phyloP scores from a whole-genome alignment of 148 eudicot species.

The Spergularia bocconei region DNA sequence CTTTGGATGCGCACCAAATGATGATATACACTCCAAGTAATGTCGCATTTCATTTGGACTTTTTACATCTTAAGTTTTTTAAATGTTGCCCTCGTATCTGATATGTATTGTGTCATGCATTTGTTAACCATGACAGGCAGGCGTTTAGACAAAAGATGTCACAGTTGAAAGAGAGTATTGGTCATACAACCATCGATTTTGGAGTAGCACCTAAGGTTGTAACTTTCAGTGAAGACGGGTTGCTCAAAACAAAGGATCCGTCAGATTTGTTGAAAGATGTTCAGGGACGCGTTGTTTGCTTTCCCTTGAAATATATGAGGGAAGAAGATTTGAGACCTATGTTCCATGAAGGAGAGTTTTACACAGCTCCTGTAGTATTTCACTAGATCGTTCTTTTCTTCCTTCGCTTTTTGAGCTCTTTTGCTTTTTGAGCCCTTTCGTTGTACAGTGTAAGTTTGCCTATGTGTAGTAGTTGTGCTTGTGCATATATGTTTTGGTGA shows the following conservation, averaged over 20 bases:
- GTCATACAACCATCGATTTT: slow-evolving; percentile 79
- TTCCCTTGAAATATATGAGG: slow-evolving; percentile 80
- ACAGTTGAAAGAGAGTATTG: slow-evolving; percentile 58
- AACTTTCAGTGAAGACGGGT: slow-evolving; percentile 40
- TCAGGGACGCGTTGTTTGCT: slow-evolving; percentile 66
- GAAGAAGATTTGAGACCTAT: slow-evolving; percentile 85
- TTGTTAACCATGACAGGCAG: slow-evolving; percentile 35
- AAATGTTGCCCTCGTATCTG: background rate
- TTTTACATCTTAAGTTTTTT: background rate
- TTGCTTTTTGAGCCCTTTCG: background rate
- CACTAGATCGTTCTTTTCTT: slow-evolving; percentile 26
- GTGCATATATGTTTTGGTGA: background rate
- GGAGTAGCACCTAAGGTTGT: slow-evolving; percentile 71
- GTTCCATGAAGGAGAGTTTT: slow-evolving; percentile 84
- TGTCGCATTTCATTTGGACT: background rate
- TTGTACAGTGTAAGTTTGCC: slow-evolving; percentile 7
- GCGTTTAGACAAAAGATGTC: slow-evolving; percentile 62
- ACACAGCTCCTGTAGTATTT: slow-evolving; percentile 74
- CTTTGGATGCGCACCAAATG: slow-evolving; percentile 77
- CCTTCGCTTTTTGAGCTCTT: background rate
- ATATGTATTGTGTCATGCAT: background rate
- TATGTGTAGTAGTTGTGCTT: background rate
- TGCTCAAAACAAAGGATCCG: slow-evolving; percentile 36
- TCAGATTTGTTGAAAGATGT: slow-evolving; percentile 50
- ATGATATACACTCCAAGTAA: slow-evolving; percentile 80